Conservation (phyloP, 164 flowering plant species). For the Nelumbo lutea region DNA sequence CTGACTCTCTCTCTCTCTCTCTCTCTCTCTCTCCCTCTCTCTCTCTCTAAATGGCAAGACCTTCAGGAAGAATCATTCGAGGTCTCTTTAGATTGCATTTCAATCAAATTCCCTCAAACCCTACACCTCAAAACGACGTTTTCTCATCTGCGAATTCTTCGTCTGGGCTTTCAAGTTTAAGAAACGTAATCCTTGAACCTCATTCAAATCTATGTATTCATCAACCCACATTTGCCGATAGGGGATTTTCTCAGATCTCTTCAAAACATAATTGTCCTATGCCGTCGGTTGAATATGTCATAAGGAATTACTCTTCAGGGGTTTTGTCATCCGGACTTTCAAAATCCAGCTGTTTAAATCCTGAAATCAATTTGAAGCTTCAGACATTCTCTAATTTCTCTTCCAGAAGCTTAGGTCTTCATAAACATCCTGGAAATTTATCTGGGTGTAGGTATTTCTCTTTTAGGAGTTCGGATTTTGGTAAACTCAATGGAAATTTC, state of each 20-base stretch:
- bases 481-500: conserved; percentile 24
- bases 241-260: conserved; percentile 1
- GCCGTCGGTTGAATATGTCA: neutral
- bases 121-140: neutral
- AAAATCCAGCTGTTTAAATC: conserved; percentile 8
- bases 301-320: conserved; percentile 6
- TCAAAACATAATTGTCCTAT: neutral
- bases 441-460: conserved; percentile 39
- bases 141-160: conserved; percentile 6
- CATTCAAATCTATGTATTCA: neutral
- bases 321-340: conserved; percentile 4
- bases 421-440: conserved; percentile 5
- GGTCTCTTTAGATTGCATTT: conserved; percentile 23
- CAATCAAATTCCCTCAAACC: conserved; percentile 5
- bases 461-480: conserved; percentile 10
- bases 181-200: neutral
- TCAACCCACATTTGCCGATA: conserved; percentile 6
- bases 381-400: conserved; percentile 12
- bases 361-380: conserved; percentile 3
- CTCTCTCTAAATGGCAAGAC: conserved; percentile 28
- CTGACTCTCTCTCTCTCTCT: neutral
- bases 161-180: conserved; percentile 4
- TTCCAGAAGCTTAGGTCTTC: conserved; percentile 10
- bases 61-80: conserved; percentile 22
- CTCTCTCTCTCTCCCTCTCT: neutral